phyloP scores from a whole-genome alignment of 495 filamentous ascomycete genomes.

The Penicilliopsis zonata region DNA sequence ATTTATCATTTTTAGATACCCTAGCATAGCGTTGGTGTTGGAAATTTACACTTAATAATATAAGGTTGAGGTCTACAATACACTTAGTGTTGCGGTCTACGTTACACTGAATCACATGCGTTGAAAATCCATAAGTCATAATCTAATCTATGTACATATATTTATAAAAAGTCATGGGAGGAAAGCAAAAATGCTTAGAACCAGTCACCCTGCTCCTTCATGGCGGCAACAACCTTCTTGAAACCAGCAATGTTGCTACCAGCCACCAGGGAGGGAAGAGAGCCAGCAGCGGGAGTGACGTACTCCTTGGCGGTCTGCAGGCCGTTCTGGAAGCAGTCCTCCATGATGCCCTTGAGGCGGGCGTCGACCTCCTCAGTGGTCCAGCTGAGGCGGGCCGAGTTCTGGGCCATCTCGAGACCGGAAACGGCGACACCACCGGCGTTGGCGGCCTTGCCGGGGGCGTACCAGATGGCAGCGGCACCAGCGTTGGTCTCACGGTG shows the following conservation, averaged over 20 bases:
- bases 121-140: constrained; percentile 1
- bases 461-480: constrained; percentile 78
- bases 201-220: constrained; percentile 97
- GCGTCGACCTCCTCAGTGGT: constrained; percentile 81
- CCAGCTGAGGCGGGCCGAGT: constrained; percentile 77
- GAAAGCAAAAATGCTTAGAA: constrained; percentile 17
- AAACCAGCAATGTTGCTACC: constrained; percentile 97
- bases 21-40: no score
- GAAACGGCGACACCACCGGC: constrained; percentile 95
- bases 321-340: constrained; percentile 84
- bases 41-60: no score
- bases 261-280: constrained; percentile 79
- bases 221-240: constrained; percentile 87
- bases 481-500: constrained; percentile 57
- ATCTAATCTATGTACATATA: constrained; percentile 1
- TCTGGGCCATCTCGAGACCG: constrained; percentile 98
- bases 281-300: constrained; percentile 61
- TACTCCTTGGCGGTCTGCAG: constrained; percentile 83
- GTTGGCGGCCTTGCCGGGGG: constrained; percentile 87
- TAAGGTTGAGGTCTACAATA: no score
- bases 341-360: constrained; percentile 90
- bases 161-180: no score
- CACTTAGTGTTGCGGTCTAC: no score
- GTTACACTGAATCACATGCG: not conserved
- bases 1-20: no score